Evolutionary conservation across 768 basidiomycete species (phyloP), one percentile per base, ranked within the genome.

Genomic region (Tulasnella sp.): DNA sequence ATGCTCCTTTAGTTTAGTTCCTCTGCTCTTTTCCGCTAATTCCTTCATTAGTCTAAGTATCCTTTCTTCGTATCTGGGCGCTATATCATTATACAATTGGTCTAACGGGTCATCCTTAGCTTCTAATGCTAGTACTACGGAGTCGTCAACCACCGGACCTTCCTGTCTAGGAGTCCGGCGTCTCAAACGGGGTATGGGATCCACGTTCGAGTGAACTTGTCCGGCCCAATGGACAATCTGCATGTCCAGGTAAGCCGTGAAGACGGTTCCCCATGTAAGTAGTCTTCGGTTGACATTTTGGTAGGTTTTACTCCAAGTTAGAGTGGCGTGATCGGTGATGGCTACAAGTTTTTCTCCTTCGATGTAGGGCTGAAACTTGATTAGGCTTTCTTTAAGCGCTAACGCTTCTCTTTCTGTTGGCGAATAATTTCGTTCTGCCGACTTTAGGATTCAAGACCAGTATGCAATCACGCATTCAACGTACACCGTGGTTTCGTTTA

Each of bases 181-280:
- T 42, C 42, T 76, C 1, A 85, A 75, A 29, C 83, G 74, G 0
- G 84, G 85, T 5, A 85, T 78, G 2, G 85, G 84, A 74, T 85
- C 85, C 8, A 85, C 83, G 72, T 85, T 85, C 1, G 84, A 85
- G 64, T 85, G 84, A 0, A 84, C 82, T 3, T 82, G 58, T 3
- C 85, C 85, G 0, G 85, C 81, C 6, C 83, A 81, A 70, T 86
- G 85, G 11, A 85, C 79, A 34, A 85, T 85, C n/a, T 79, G 69
- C 17, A 85, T 36, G 0, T 76, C 71, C 0, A 83, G 85, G 77
- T 81, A 86, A 3, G 84, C 84, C 84, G 83, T 17, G 42, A 42
- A 42, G 42, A 42, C 42, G 17, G 42, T 42, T 42, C 42, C 42
- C 42, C 42, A 85, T 3, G 83, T 81, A 0, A 82, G 74, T 19